Base-by-base conservation (phyloP, 768 basidiomycete genomes). In the Boletus bicolor region DNA sequence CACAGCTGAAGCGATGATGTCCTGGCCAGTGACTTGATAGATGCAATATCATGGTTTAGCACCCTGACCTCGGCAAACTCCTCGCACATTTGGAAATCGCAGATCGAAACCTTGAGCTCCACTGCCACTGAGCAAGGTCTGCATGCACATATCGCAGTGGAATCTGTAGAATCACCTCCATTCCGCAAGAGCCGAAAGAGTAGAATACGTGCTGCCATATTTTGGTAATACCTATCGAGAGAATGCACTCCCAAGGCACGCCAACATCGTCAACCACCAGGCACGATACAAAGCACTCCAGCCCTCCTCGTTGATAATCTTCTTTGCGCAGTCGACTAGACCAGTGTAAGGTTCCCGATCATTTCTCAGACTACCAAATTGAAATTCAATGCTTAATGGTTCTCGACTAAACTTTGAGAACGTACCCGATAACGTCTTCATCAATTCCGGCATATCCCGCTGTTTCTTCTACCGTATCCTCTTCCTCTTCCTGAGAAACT, bases 401-500 rank as follows among this genome's bases (percentile, higher is more conserved):
- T 41, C 21, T 9, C 12, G 34, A 32, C 9, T 8, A 4, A 8
- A 41, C 12, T 9, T n/a, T 7, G 42, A 21, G 41, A 24, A 67
- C 83, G 50, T 60, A 88, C 87, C 88, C 89, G 58, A 93, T 91
- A 19, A 93, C 91, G 61, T 93, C 91, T 64, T 92, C 90, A 24
- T 86, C 84, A 6, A 76, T 71, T 11, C 86, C 87, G 30, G 81
- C 76, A 62, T 83, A 92, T 60, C 87, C 87, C 9, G 74, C 70
- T 0, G 74, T 72, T 45, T 82, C 80, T 55, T 88, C 80, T 3
- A 74, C 75, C 59, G 28, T 28, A 28, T 87, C 84, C 7, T 81
- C 83, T 41, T 86, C 84, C n/a, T 82, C 82, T 62, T 92, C 88
- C 64, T 89, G 87, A 7, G 83, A 73, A 35, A 87, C 82, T 2